These are phyloP conservation scores for Aspergillus haitiensis DNA, from an alignment of 495 filamentous ascomycete species.

Conservation along the genomic window DNA sequence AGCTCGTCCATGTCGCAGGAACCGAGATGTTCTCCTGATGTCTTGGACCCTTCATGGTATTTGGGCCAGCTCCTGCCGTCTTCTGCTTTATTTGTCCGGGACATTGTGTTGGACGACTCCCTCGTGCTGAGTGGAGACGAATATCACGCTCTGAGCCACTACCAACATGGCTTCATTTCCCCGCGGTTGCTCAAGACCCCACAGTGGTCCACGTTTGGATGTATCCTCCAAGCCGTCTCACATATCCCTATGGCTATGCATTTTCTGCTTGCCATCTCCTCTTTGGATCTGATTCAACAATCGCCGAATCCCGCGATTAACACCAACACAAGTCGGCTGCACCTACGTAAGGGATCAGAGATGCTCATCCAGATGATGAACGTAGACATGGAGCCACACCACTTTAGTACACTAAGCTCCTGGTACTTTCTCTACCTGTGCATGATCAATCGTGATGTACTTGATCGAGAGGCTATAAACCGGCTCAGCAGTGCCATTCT, in stretches of 20 bases:
- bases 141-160: slow-evolving; percentile 7
- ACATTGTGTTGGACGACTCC: not conserved
- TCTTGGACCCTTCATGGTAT: not conserved
- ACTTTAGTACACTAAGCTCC: slow-evolving; percentile 1
- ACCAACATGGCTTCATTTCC: slow-evolving; percentile 7
- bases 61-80: not conserved
- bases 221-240: slow-evolving; percentile 2
- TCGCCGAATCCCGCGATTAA: slow-evolving; percentile 1
- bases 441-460: slow-evolving; percentile 3
- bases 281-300: not conserved
- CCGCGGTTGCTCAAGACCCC: not conserved
- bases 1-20: too few relatives aligned
- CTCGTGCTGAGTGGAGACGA: slow-evolving; percentile 5
- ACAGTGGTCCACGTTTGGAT: slow-evolving; percentile 3
- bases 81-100: not conserved
- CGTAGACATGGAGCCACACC: not conserved
- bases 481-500: not conserved
- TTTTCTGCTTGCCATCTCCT: slow-evolving; percentile 1
- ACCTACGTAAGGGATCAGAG: slow-evolving; percentile 7
- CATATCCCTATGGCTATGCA: slow-evolving; percentile 9
- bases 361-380: slow-evolving; percentile 10
- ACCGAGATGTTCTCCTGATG: not conserved
- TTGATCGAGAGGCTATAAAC: not conserved
- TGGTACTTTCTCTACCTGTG: slow-evolving; percentile 3
- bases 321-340: not conserved